These are phyloP conservation scores for Sordariomycetes sp. DNA, from an alignment of 2,329 filamentous ascomycete genomes.

Conservation along the genomic window DNA sequence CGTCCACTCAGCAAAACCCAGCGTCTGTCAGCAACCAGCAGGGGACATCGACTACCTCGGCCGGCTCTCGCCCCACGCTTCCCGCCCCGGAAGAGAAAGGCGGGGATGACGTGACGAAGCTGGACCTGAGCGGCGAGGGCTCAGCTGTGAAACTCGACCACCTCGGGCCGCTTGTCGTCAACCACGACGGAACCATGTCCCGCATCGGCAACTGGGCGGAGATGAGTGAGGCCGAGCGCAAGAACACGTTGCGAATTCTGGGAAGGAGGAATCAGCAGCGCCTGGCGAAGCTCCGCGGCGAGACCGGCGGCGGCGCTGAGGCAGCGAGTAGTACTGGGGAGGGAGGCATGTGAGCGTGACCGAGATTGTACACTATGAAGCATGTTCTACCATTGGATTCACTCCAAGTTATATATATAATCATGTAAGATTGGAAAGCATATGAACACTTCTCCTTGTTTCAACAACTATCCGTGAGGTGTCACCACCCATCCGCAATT, in stretches of 20 bases:
- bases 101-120: constrained; percentile 2
- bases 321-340: neutral
- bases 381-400: neutral
- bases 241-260: constrained; percentile 53
- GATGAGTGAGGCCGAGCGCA: constrained; percentile 55
- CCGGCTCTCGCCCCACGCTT: neutral
- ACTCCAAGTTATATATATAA: neutral
- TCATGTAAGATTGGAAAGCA: neutral
- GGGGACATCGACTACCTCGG: neutral
- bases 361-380: neutral
- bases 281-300: constrained; percentile 32
- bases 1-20: constrained; percentile 6
- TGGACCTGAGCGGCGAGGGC: constrained; percentile 17
- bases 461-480: neutral
- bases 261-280: constrained; percentile 55
- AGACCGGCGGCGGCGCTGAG: neutral
- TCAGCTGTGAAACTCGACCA: constrained; percentile 46
- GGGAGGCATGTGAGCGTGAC: neutral
- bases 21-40: neutral
- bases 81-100: neutral
- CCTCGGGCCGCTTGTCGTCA: constrained; percentile 62
- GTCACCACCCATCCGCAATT: neutral
- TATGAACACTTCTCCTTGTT: neutral
- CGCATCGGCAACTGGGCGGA: constrained; percentile 61
- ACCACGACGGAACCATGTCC: constrained; percentile 56